Evolutionary conservation across 169 alveolate species (phyloP).

Genomic region (Ophryocystis elektroscirrha): DNA sequence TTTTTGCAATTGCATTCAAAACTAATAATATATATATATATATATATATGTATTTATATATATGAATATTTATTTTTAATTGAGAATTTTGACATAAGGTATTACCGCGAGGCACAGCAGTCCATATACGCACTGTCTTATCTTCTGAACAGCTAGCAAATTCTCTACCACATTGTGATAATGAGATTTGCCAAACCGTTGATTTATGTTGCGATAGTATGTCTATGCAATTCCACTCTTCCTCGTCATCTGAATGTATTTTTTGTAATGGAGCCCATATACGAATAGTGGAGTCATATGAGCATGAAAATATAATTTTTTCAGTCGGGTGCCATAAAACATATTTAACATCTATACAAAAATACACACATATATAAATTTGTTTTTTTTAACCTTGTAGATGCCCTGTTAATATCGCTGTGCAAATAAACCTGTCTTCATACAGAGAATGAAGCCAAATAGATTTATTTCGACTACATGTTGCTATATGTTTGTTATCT

Average conservation of each 20-base stretch:
- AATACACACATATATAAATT: conserved; percentile 1
- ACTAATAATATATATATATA: too few species aligned
- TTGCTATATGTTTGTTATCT: conserved; percentile 45
- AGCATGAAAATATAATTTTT: conserved; percentile 32
- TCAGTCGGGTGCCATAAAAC: conserved; percentile 46
- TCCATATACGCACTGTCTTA: conserved; percentile 4
- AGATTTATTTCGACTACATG: conserved; percentile 62
- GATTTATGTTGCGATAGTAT: conserved; percentile 3
- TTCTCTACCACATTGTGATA: conserved; percentile 4
- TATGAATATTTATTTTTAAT: too few species aligned
- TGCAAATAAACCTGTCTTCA: conserved; percentile 5
- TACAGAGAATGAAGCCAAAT: conserved; percentile 53
- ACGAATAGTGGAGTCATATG: conserved; percentile 53
- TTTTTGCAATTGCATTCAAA: too few species aligned
- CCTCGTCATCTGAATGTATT: too few species aligned
- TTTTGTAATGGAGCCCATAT: conserved; percentile 4
- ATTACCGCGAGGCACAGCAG: too few species aligned
- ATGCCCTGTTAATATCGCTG: conserved; percentile 14
- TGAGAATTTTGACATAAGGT: too few species aligned
- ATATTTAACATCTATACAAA: conserved; percentile 48
- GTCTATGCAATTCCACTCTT: too few species aligned
- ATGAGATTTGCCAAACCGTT: conserved; percentile 5
- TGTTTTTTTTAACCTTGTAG: conserved; percentile 2
- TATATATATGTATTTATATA: too few species aligned
- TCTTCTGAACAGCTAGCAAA: conserved; percentile 10